Evolutionary conservation across 805 yeast genomes (phyloP), one percentile per base, ranked within the genome.

Genomic region (Hemisphaericaspora nanyangensis): DNA sequence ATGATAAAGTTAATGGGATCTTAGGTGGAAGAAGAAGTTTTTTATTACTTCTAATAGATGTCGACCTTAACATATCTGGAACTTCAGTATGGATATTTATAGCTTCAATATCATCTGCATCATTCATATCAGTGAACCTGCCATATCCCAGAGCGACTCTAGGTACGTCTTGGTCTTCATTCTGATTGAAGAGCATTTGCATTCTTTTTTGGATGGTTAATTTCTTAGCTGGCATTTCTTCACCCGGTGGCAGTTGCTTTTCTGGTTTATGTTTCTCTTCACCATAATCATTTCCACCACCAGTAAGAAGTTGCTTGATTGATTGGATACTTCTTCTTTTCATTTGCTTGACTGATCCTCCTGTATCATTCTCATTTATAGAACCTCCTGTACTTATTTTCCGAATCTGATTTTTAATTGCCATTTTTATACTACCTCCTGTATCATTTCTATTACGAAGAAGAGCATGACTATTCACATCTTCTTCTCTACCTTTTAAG

Each of bases 141-240:
- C 96, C 96, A 58, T 89, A 88, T 0, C 96, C 96, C 5, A 70
- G 59, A 0, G 95, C 95, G 0, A 91, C 80, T 49, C 76, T 81
- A 13, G 62, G 55, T 0, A 74, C 63, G 3, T 75, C 74, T 10
- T 76, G 74, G 4, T 74, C 54, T 28, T 52, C 62, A 37, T 59
- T 58, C 44, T 68, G 65, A 42, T 58, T 66, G 39, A 79, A 56
- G 29, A 77, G 61, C 48, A 68, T 68, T 33, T 72, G 74, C 56
- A 80, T 77, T 47, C 85, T 66, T 40, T 74, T 61, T 48, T 79
- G 82, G 31, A 81, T 79, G 1, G 72, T 63, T 13, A 56, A 38
- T 31, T 61, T 60, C 42, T 52, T 52, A 4, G 46, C 48, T 12
- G 48, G 42, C 8, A 22, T 22, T 12, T 22, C 26, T 22, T 22